Evolutionary conservation across 306 rosid species (phyloP), one percentile per base, ranked within the genome.

Genomic region (Quercus bicolor): DNA sequence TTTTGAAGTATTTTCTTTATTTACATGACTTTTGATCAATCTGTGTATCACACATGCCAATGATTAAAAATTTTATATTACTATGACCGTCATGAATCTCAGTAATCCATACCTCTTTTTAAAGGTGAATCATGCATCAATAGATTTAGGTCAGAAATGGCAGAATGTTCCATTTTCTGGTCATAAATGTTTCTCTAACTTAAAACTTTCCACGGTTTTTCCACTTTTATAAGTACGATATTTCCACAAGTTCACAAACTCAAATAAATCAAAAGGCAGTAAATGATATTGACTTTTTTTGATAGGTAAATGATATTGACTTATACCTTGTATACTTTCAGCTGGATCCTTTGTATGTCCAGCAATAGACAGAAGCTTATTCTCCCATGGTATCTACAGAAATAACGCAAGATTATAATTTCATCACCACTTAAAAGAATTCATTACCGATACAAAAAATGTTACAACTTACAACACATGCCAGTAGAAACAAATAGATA

Each of bases 291-390:
- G 61, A 20, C 68, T 55, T 70, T 40, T 40, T 40, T 40, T 8
- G 1, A 40, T 40, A 40, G 45, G 52, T 26, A 68, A 54, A 45
- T 19, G 62, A 66, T 43, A 65, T 55, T 68, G 61, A 24, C 68
- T 60, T 70, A 24, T 87, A 93, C 98, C 97, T 81, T 91, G 97
- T 76, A 94, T 88, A 82, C 87, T 84, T 82, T 94, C 94, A 10
- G 87, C 73, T 64, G 93, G 93, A 87, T 94, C 91, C 87, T 94
- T 92, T 69, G 94, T 79, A 79, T 94, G 97, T 59, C 97, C 98
- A 72, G 94, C 94, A 83, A 94, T 15, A 55, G 97, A 92, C 61
- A 94, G 77, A 76, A 94, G 93, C 84, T 89, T 90, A 87, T 87
- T 88, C 43, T 80, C 94, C 98, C 98, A 94, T 29, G 94, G 77